Base-by-base conservation (phyloP, 805 yeast species). In the Metschnikowia reukaufii region DNA sequence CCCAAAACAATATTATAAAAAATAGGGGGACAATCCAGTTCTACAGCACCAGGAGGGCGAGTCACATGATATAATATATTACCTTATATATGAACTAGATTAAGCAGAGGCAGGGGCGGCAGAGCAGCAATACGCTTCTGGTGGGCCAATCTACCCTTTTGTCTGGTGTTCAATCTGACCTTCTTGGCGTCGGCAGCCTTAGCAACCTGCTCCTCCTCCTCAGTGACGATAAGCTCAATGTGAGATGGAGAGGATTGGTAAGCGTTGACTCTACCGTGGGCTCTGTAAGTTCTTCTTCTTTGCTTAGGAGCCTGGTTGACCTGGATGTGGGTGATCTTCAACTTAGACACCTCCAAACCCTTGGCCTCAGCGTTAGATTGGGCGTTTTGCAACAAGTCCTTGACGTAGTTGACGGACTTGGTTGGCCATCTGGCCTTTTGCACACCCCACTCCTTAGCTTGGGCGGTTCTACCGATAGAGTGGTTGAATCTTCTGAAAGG, bases 361-460 rank as follows among this genome's bases (percentile, higher is more conserved):
- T 94, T 94, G 66, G 96, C 59, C 54, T 56, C 98, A 76, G 99
- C 99, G 82, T 92, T 94, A 68, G 99, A 86, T 76, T 90, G 91
- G 72, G 99, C 99, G 78, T 94, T 94, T 78, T 85, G 84, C 78
- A 94, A 84, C 74, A 94, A 84, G 74, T 89, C 97, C 74, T 86
- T 84, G 70, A 94, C 79, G 78, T 87, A 90, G 79, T 89, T 88
- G 76, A 94, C 97, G 59, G 96, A 88, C 86, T 94, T 94, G 61
- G 83, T 96, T 72, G 99, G 99, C 99, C 99, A 94, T 89, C 99
- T 91, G 67, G 99, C 99, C 81, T 87, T 91, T 84, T 97, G 89
- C 73, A 91, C 96, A 79, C 98, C 98, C 71, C 92, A 94, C 83
- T 94, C 99, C 82, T 94, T 92, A 81, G 97, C 99, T 82, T 94